phyloP scores from a whole-genome alignment of 2,329 filamentous ascomycete species.

The Neonectria punicea region DNA sequence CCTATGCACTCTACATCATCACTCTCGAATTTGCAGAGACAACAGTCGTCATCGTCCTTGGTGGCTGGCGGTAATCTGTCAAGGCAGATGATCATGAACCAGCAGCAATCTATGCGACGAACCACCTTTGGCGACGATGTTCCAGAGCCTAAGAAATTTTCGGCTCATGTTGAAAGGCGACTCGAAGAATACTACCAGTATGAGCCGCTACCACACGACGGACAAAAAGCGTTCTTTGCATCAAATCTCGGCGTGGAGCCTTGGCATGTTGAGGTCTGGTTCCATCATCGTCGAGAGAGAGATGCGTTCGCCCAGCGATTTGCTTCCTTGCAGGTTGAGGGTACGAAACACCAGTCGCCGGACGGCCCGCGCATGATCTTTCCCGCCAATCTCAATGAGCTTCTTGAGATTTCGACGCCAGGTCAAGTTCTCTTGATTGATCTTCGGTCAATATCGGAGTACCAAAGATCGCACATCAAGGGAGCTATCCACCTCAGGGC shows the following conservation, averaged over 20 bases:
- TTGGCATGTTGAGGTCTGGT: constrained; percentile 65
- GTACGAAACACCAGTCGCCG: constrained; percentile 44
- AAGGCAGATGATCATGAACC: constrained; percentile 57
- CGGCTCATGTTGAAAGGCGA: constrained; percentile 60
- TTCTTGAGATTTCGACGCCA: constrained; percentile 61
- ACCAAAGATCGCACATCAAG: constrained; percentile 62
- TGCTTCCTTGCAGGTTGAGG: constrained; percentile 55
- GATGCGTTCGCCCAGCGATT: constrained; percentile 58
- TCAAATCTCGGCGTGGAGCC: constrained; percentile 65
- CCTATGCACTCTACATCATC: constrained; percentile 40
- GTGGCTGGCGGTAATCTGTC: constrained; percentile 46
- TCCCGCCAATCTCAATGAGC: constrained; percentile 60
- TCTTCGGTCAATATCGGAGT: constrained; percentile 58
- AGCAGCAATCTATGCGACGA: constrained; percentile 54
- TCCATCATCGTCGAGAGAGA: constrained; percentile 62
- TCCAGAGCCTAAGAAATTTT: constrained; percentile 57
- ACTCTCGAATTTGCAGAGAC: constrained; percentile 35
- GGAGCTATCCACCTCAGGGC: constrained; percentile 63
- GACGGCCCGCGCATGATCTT: constrained; percentile 60
- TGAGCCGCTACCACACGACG: constrained; percentile 59
- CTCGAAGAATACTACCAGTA: constrained; percentile 64
- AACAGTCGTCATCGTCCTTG: constrained; percentile 34
- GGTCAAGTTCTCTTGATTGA: constrained; percentile 61
- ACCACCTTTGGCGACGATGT: constrained; percentile 53
- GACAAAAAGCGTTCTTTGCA: constrained; percentile 63